Conservation (phyloP, 331 rosid genomes). For the Telfairia occidentalis region DNA sequence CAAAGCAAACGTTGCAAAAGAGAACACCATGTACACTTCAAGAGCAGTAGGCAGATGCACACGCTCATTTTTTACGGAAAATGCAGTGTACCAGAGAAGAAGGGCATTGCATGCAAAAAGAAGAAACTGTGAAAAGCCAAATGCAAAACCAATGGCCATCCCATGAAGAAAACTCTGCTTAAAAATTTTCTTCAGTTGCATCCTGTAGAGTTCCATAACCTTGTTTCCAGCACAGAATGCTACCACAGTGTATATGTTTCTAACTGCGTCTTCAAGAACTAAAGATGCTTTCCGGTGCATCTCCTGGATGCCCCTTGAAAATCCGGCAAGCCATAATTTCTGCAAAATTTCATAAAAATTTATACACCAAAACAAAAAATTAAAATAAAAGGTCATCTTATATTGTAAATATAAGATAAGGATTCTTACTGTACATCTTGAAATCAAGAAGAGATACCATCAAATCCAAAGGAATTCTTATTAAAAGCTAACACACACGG, state of each 20-base stretch:
- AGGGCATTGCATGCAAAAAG: slow-evolving; percentile 97
- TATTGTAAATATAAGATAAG: neutral
- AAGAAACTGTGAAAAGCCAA: slow-evolving; percentile 93
- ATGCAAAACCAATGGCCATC: slow-evolving; percentile 90
- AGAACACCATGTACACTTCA: slow-evolving; percentile 93
- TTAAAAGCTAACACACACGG: neutral
- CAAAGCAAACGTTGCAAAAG: slow-evolving; percentile 94
- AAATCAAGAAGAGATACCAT: neutral
- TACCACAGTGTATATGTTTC: slow-evolving; percentile 97
- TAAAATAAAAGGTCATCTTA: neutral
- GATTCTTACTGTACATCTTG: neutral
- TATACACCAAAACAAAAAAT: neutral
- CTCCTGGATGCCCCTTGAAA: slow-evolving; percentile 98
- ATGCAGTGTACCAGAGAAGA: slow-evolving; percentile 93
- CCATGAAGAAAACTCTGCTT: slow-evolving; percentile 93
- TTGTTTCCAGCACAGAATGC: slow-evolving; percentile 98
- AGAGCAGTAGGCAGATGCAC: slow-evolving; percentile 55
- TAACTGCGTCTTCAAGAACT: slow-evolving; percentile 98
- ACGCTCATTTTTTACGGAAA: slow-evolving; percentile 24
- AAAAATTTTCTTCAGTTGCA: slow-evolving; percentile 80
- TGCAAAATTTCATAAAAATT: slow-evolving; percentile 26
- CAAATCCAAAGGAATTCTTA: neutral
- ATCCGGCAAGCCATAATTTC: slow-evolving; percentile 99
- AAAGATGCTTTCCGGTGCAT: slow-evolving; percentile 98
- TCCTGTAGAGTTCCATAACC: slow-evolving; percentile 95